Evolutionary conservation across 805 yeast species (phyloP), one percentile per base, ranked within the genome.

Genomic region (Nakazawaea wickerhamii): DNA sequence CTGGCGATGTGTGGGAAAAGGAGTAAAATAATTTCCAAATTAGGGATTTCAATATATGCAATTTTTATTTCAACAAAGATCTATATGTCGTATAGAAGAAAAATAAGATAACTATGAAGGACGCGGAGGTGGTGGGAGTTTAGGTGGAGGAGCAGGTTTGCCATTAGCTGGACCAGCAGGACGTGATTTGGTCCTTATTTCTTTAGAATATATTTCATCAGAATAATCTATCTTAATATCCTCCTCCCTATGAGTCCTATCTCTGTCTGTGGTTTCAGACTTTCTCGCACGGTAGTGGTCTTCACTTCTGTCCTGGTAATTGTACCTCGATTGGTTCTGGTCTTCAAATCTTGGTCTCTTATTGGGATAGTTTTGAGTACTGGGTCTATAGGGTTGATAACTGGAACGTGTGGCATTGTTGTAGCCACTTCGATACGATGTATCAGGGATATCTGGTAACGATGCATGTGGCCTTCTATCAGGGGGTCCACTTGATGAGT

Each of bases 221-320:
- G 38, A 33, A 22, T 40, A 40, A 26, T 40, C 43, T n/a, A 40
- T 30, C 19, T 40, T 38, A 20, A 30, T 38, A 15, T 19, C 38
- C 5, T 25, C 38, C 8, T 32, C 28, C 4, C 19, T 13, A n/a
- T 22, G 13, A 7, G 21, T 33, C 14, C 18, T 21, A 11, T 22
- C 20, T n/a, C 27, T 33, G 15, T 21, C 36, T 10, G 20, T 17
- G 10, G 10, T 22, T 7, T 21, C 25, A 11, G 6, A 10, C 11
- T 28, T 14, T 21, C 30, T 35, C 13, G n/a, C n/a, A 15, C 23
- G 21, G n/a, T 35, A n/a, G 17, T 15, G 7, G 13, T 23, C 23
- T 19, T 20, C 7, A 10, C 20, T 19, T 14, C 30, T 17, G 30
- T 15, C n/a, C 5, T 17, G 8, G 30, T 35, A 23, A 5, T 22